These are phyloP conservation scores for Hericium coralloides DNA, from an alignment of 768 basidiomycete species.

Conservation along the genomic window DNA sequence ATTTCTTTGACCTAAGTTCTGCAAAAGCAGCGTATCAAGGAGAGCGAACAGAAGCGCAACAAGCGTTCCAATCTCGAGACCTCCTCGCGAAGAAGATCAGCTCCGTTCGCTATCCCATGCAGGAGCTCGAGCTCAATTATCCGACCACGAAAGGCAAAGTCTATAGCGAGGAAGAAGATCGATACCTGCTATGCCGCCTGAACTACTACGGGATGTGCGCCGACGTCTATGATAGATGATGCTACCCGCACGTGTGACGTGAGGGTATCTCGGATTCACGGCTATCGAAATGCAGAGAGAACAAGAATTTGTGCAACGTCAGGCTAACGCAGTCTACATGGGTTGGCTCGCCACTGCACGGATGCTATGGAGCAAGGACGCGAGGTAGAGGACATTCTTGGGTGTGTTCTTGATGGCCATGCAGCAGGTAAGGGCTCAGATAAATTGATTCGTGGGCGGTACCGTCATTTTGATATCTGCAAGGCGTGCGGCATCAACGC, in stretches of 20 bases:
- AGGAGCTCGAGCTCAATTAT: constrained; percentile 93
- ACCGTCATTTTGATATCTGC: not conserved
- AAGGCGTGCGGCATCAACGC: constrained; percentile 27
- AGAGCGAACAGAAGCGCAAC: constrained; percentile 85
- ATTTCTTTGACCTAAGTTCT: too few relatives aligned
- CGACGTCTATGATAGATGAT: constrained; percentile 47
- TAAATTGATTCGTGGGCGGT: not conserved
- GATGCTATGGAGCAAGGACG: constrained; percentile 21
- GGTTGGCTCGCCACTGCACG: constrained; percentile 8
- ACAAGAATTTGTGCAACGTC: constrained; percentile 16
- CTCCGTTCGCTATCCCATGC: constrained; percentile 86
- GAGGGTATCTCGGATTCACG: constrained; percentile 17
- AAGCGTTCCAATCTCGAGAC: constrained; percentile 75
- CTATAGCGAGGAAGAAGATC: constrained; percentile 94
- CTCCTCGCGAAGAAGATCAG: constrained; percentile 77
- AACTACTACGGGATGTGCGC: constrained; percentile 84
- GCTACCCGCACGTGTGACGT: constrained; percentile 23
- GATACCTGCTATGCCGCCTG: constrained; percentile 86
- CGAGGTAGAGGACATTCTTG: constrained; percentile 27
- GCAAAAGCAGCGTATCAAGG: constrained; percentile 75
- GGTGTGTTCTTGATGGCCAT: constrained; percentile 37
- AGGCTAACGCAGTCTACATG: constrained; percentile 1
- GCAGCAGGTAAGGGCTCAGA: constrained; percentile 24
- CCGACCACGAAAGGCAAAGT: constrained; percentile 95
- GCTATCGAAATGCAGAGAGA: constrained; percentile 21